Evolutionary conservation across 495 filamentous ascomycete genomes (phyloP).

Genomic region (Schizothecium vesticola): DNA sequence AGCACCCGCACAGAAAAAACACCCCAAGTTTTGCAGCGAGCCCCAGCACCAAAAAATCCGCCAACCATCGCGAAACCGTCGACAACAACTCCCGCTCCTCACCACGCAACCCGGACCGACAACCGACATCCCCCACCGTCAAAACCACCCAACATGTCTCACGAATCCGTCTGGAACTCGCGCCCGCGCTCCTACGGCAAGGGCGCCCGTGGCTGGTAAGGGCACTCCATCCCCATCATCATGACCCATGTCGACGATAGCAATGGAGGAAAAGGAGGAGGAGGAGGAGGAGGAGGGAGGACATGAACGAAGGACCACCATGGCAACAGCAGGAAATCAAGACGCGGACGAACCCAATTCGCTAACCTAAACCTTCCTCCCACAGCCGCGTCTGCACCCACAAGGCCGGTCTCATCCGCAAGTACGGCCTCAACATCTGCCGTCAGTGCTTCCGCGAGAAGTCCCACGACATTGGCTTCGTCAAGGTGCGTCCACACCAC

Average conservation of each 20-base stretch:
- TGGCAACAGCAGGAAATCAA: neutral
- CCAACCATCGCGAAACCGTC: conserved; percentile 11
- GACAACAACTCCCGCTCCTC: neutral
- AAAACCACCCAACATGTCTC: conserved; percentile 68
- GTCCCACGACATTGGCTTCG: conserved; percentile 89
- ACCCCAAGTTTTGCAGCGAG: conserved; percentile 19
- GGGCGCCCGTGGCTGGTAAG: conserved; percentile 85
- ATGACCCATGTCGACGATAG: neutral
- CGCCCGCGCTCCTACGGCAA: conserved; percentile 95
- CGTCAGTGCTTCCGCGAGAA: conserved; percentile 99
- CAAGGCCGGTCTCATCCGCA: conserved; percentile 93
- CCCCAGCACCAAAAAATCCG: conserved; percentile 9
- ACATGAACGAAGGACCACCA: neutral
- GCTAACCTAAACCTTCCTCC: conserved; percentile 15
- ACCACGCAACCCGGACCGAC: conserved; percentile 3
- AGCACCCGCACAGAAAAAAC: conserved; percentile 27
- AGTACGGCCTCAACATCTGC: conserved; percentile 99
- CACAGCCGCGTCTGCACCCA: conserved; percentile 90
- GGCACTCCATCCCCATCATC: conserved; percentile 8
- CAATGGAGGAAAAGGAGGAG: conserved; percentile 2
- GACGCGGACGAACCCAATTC: neutral
- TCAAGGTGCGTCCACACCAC: conserved; percentile 66
- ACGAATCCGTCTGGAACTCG: conserved; percentile 99
- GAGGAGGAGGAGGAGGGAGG: neutral
- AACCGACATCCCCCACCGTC: conserved; percentile 14